Evolutionary conservation across 331 rosid genomes (phyloP).

Genomic region (Arachis monticola): DNA sequence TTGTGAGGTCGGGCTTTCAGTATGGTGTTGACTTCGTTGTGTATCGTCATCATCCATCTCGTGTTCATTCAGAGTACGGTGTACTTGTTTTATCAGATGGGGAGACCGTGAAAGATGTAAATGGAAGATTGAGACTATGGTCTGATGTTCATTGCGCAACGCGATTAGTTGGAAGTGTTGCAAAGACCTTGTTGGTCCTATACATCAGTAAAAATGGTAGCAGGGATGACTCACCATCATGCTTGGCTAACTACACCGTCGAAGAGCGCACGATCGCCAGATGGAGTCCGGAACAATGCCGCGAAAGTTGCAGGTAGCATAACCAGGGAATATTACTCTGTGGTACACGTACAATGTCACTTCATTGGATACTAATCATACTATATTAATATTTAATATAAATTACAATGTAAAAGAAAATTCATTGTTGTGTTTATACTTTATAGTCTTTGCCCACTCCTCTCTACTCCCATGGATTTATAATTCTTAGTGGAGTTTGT

Average conservation of each 20-base stretch:
- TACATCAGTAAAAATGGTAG: conserved; percentile 47
- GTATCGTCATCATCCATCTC: conserved; percentile 79
- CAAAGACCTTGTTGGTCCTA: conserved; percentile 61
- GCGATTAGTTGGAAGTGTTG: conserved; percentile 71
- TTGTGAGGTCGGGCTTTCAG: conserved; percentile 70
- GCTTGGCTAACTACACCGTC: conserved; percentile 45
- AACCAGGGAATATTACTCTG: background rate
- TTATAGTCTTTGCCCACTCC: background rate
- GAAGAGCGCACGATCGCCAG: conserved; percentile 58
- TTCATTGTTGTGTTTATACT: background rate
- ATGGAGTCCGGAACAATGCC: conserved; percentile 67
- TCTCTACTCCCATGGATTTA: too few relatives aligned
- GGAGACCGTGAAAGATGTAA: conserved; percentile 35
- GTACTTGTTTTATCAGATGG: conserved; percentile 65
- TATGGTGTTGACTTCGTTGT: conserved; percentile 77
- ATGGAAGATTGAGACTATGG: conserved; percentile 71
- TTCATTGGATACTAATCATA: background rate
- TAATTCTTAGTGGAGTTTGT: too few relatives aligned
- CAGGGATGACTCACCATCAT: conserved; percentile 43
- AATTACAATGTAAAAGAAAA: background rate
- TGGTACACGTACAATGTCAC: background rate
- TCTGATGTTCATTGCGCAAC: conserved; percentile 75
- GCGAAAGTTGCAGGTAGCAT: conserved; percentile 44
- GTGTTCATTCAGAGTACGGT: conserved; percentile 82
- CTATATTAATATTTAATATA: background rate